Percentiles rank a stretch among this genome's conserved stretches.
These are phyloP conservation scores for Ustilago hordei DNA, from an alignment of 1,284 basidiomycete species.

Conservation along the genomic window DNA sequence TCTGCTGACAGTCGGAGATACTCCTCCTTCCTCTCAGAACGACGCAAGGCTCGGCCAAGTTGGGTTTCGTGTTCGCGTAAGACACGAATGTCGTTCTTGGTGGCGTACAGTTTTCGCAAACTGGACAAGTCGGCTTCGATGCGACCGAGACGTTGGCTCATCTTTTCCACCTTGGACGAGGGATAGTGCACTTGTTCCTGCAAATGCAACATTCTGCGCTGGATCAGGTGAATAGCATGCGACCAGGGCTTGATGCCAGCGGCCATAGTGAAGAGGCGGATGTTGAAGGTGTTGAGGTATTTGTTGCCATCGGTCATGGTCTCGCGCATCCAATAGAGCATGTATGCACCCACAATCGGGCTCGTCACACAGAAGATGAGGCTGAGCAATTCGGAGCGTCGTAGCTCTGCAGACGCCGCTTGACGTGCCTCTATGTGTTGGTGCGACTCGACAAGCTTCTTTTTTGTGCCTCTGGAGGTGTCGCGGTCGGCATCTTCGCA, in stretches of 20 bases:
- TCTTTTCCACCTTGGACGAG: constrained; percentile 62
- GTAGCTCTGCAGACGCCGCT: constrained; percentile 61
- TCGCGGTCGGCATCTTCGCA: constrained; percentile 11
- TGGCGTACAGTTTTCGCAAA: constrained; percentile 59
- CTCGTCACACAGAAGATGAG: constrained; percentile 65
- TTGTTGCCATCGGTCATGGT: constrained; percentile 65
- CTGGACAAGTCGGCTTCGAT: constrained; percentile 66
- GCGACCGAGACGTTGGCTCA: constrained; percentile 61
- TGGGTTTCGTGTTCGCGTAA: constrained; percentile 69
- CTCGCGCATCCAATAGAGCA: constrained; percentile 66
- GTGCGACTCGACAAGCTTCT: constrained; percentile 10
- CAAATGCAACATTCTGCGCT: constrained; percentile 60
- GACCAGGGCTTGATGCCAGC: constrained; percentile 69
- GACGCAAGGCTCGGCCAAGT: constrained; percentile 66
- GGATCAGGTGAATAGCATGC: constrained; percentile 50
- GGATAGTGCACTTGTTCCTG: constrained; percentile 67
- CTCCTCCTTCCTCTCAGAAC: constrained; percentile 65
- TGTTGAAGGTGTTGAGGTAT: constrained; percentile 67
- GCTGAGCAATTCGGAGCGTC: constrained; percentile 65
- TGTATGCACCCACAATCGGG: constrained; percentile 66
- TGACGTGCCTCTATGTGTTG: constrained; percentile 35
- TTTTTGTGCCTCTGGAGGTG: background rate
- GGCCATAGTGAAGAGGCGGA: constrained; percentile 69
- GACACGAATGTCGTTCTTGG: constrained; percentile 65
- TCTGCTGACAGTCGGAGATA: constrained; percentile 58